Base-by-base conservation (phyloP, 1,139 yeast genomes). In the Pichia sp. region DNA sequence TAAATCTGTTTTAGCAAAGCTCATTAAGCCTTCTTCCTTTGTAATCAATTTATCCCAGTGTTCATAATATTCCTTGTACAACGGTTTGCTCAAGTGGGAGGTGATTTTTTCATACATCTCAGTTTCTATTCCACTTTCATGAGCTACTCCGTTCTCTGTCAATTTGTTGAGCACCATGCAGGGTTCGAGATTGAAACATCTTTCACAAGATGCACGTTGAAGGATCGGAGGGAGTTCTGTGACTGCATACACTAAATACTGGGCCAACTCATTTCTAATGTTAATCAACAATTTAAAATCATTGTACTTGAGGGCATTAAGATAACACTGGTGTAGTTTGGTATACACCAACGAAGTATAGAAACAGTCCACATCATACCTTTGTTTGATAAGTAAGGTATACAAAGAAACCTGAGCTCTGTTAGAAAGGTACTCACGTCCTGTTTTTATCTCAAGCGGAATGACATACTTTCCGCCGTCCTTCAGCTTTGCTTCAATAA, bases 391-490 rank as follows among this genome's bases (percentile, higher is more conserved):
- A 57, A 93, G 72, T 19, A 93, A 71, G 0, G 96, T 84, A 67
- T 93, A 93, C 15, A 95, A 73, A 0, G 92, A 78, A 0, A 95
- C 87, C 67, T 93, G 99, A 0, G 96, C 97, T 49, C 87, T 83
- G 68, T 93, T 97, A 4, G 86, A 72, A 11, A 85, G 68, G 52
- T 83, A 76, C 52, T 80, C 81, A 43, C 77, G 72, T 0, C 98
- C 97, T 0, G 98, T 89, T 67, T 93, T 93, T 57, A 93, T 83
- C 69, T 93, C 99, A 72, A 95, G 73, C 0, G 98, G 98, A 0
- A 84, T 78, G 29, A 89, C 75, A 57, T 67, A 76, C 26, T 74
- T 77, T 7, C 80, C 80, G 5, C 73, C 71, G 34, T 67, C 61
- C 5, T 79, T 63, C 36, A 74, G 69, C 10, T 59, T 36, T 0